These are phyloP conservation scores for Inosperma sp. DNA, from an alignment of 768 basidiomycete species.

Conservation along the genomic window DNA sequence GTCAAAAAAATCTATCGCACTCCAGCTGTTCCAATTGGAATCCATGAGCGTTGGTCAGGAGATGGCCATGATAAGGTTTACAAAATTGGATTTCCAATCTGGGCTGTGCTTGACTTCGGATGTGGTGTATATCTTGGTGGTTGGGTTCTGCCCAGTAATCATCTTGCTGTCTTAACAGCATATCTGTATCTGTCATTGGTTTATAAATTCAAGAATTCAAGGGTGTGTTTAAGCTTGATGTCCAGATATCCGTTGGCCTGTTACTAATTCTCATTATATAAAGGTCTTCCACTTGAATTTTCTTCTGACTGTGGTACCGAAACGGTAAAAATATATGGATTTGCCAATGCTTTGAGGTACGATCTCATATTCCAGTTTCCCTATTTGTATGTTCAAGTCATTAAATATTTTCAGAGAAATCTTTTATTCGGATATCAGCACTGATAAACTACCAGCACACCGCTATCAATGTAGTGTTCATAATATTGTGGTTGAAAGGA, in stretches of 20 bases:
- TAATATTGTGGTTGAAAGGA: constrained; percentile 21
- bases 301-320: constrained; percentile 18
- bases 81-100: constrained; percentile 30
- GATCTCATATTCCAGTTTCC: neutral
- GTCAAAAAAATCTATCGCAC: constrained; percentile 21
- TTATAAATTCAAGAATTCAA: constrained; percentile 14
- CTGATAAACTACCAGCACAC: constrained; percentile 17
- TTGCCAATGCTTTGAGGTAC: constrained; percentile 19
- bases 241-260: neutral
- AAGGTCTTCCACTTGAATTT: constrained; percentile 17
- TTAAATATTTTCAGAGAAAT: constrained; percentile 6
- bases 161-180: constrained; percentile 14
- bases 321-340: constrained; percentile 14
- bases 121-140: constrained; percentile 16
- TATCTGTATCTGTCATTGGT: constrained; percentile 24
- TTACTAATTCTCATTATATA: neutral
- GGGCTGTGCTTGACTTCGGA: constrained; percentile 24
- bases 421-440: constrained; percentile 7
- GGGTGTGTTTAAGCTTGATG: constrained; percentile 11
- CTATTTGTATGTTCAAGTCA: neutral
- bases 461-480: constrained; percentile 17
- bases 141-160: constrained; percentile 29
- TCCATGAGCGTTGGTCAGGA: constrained; percentile 27
- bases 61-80: constrained; percentile 35
- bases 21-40: constrained; percentile 20